Evolutionary conservation across 2,329 filamentous ascomycete genomes (phyloP), one percentile per base, ranked within the genome.

Genomic region (Bipolaris cookei): DNA sequence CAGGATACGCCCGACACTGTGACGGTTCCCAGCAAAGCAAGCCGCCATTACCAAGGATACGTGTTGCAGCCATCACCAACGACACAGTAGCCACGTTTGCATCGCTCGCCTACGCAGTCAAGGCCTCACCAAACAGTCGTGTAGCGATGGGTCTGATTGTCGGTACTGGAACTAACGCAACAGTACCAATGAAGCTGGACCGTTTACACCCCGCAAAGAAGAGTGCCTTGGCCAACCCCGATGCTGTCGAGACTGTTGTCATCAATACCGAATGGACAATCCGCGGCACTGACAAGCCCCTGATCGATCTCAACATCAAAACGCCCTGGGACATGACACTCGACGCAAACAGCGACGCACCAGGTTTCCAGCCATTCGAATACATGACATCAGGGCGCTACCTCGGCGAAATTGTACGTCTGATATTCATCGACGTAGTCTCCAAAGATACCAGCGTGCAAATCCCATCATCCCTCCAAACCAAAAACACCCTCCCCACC

Each of bases 241-340:
- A 67, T 34, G 52, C 52, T 11, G 80, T 89, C 6, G 79, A 84
- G n/a, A 88, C 86, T 63, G 88, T 92, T 13, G 85, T 91, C 4
- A 86, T 94, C 61, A 94, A 94, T 70, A 94, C 91, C 0, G 91
- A 95, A 76, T 93, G 90, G 88, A 90, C 88, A 49, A 92, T 95
- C 66, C 88, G 88, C 23, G 90, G 90, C 6, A 86, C 90, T 2
- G 87, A 86, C n/a, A 80, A 82, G 6, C 89, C 90, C 0, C 78
- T 94, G 51, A 80, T 82, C 21, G 82, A 87, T 21, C 77, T 88
- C 18, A 79, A 81, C 1, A 81, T 93, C 45, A 84, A 91, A 49
- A 92, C 85, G 8, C 78, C 78, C 34, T 94, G 90, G 90, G 91
- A 95, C 67, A 76, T 80, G 8, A 77, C 82, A 56, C 81, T 95